Evolutionary conservation across 768 basidiomycete genomes (phyloP), one percentile per base, ranked within the genome.

Genomic region (Leccinum uliginosum): DNA sequence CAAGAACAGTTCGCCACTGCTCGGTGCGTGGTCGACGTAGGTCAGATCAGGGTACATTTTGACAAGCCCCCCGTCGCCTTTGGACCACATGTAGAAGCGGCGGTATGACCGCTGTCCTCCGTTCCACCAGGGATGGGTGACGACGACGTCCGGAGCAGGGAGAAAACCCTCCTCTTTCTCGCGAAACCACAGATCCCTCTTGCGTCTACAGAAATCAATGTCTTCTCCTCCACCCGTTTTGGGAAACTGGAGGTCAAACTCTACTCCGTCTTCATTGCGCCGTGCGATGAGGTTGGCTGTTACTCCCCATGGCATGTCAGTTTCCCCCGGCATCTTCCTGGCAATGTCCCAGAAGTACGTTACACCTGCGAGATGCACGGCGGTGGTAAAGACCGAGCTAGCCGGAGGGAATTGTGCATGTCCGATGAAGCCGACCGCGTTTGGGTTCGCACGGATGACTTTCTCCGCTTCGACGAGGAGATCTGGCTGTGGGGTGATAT

Each of bases 141-240:
- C 80, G n/a, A 69, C 55, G 9, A 81, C 80, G 0, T 67, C 50
- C 2, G 81, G 81, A 14, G 82, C 83, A 2, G 80, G 69, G 27
- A 66, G 58, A 58, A 85, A 83, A 0, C 80, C 79, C 35, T 73
- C 65, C 6, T 73, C 64, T 3, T 72, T 71, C 19, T 65, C 57
- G 10, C 59, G 55, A 34, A 78, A 54, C 43, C 74, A 77, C 30
- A 62, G 70, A 19, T 72, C 63, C 12, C 80, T 73, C 56, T 81
- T 83, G 57, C 67, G 67, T n/a, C 76, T 71, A 57, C 81, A 82
- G 60, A 79, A 84, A 61, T 85, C 80, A 12, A 85, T 83, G 38
- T 86, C 83, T 57, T 86, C 84, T 0, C 83, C 84, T 3, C 84
- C 83, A 1, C 83, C 82, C 4, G 83, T 86, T 69, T 83, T 84